These are phyloP conservation scores for Fusarium subtropicale DNA, from an alignment of 2,329 filamentous ascomycete species.

Conservation along the genomic window DNA sequence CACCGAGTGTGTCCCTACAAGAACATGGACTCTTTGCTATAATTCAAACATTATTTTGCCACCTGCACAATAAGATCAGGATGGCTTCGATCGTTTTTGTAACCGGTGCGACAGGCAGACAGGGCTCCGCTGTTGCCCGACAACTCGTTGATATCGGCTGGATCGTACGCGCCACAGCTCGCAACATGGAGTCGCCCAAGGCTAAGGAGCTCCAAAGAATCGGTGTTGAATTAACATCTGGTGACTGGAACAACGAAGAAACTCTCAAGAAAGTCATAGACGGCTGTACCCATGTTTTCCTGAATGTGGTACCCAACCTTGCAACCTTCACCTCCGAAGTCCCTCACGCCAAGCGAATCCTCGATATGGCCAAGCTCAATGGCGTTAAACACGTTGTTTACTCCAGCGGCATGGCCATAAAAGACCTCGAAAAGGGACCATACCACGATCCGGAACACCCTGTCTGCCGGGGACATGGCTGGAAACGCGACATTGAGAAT, in stretches of 20 bases:
- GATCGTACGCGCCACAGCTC: neutral
- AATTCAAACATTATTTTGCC: too few relatives aligned
- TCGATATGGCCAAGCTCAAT: neutral
- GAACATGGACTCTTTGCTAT: neutral
- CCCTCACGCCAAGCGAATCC: neutral
- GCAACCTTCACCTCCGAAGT: conserved; percentile 3
- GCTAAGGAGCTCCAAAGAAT: neutral
- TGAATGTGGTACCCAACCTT: conserved; percentile 11
- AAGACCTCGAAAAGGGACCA: conserved; percentile 9
- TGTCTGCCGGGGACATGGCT: neutral
- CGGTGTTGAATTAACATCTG: neutral
- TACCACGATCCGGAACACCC: neutral
- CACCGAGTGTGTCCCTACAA: neutral
- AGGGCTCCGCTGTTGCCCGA: conserved; percentile 8
- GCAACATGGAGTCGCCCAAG: neutral
- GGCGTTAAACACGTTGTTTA: conserved; percentile 12
- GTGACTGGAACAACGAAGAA: neutral
- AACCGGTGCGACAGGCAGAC: conserved; percentile 7
- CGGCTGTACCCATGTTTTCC: neutral
- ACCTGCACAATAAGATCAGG: neutral
- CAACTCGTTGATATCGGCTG: neutral
- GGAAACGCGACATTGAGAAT: conserved; percentile 6
- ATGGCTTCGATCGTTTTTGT: conserved; percentile 9
- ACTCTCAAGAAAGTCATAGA: neutral
- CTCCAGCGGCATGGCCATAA: conserved; percentile 19